These are phyloP conservation scores for Sporothrix globosa DNA, from an alignment of 2,329 filamentous ascomycete genomes.

Conservation along the genomic window DNA sequence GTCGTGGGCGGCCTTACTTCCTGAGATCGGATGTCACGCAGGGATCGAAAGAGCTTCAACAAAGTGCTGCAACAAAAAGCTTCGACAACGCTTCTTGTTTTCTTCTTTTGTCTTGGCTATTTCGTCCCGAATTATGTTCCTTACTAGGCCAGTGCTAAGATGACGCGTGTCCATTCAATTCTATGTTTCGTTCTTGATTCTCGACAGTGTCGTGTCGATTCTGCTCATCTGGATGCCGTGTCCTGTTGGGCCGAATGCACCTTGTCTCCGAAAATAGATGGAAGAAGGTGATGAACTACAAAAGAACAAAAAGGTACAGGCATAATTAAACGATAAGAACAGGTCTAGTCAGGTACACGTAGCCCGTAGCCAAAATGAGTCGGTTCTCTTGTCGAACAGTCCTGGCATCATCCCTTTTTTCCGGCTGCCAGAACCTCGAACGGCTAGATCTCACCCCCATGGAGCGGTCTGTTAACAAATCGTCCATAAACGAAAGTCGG, in stretches of 20 bases:
- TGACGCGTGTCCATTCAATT: not conserved
- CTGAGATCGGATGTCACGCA: not conserved
- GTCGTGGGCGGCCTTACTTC: too few relatives aligned
- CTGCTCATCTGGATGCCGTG: constrained; percentile 15
- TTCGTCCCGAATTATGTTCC: not conserved
- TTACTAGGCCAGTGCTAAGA: not conserved
- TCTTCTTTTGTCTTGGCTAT: not conserved
- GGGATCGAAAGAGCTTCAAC: not conserved
- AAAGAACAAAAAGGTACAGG: not conserved
- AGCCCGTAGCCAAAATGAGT: too few relatives aligned
- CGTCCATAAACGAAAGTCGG: not conserved
- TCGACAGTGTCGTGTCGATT: not conserved
- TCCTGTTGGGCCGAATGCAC: constrained; percentile 13
- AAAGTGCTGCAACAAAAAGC: not conserved
- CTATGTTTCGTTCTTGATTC: not conserved
- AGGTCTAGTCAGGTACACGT: not conserved
- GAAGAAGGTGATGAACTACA: not conserved
- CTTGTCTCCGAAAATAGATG: constrained; percentile 24
- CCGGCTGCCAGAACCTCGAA: not conserved
- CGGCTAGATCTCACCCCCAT: not conserved
- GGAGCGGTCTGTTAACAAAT: not conserved
- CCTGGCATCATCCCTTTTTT: constrained; percentile 15
- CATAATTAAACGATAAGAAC: not conserved
- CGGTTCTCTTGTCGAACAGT: not conserved
- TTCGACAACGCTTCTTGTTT: not conserved